phyloP scores from a whole-genome alignment of 164 flowering plant species.

The Sedum album region DNA sequence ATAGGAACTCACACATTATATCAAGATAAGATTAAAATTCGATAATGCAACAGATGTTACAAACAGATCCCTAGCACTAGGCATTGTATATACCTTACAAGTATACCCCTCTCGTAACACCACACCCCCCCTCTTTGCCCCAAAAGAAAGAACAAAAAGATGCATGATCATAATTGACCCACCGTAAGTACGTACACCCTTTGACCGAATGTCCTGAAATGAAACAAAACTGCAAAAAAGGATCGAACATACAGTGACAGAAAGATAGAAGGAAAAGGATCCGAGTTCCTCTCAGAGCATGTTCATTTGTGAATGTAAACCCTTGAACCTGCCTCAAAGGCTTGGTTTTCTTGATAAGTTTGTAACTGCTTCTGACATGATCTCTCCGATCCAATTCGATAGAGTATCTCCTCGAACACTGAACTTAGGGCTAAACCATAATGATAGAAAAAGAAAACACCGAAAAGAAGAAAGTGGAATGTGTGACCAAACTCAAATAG shows the following conservation, averaged over 20 bases:
- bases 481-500: background rate
- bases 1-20: background rate
- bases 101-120: background rate
- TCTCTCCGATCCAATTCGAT: conserved; percentile 64
- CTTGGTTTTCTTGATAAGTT: too few relatives aligned
- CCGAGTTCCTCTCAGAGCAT: conserved; percentile 94
- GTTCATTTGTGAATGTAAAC: background rate
- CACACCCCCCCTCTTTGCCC: background rate
- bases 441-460: conserved; percentile 3
- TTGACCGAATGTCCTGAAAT: background rate
- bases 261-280: conserved; percentile 36
- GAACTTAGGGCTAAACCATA: conserved; percentile 9
- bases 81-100: background rate
- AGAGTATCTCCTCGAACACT: conserved; percentile 11
- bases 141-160: background rate
- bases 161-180: background rate
- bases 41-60: background rate
- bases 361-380: conserved; percentile 79
- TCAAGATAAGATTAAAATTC: background rate
- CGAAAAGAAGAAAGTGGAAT: conserved; percentile 15
- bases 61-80: background rate
- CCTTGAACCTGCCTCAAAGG: conserved; percentile 22
- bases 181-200: background rate
- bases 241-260: background rate
- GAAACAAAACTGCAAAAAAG: background rate